Percentiles rank a stretch among this genome's conserved stretches.
phyloP scores from a whole-genome alignment of 2,329 filamentous ascomycete species.

The Drechslera avenae region DNA sequence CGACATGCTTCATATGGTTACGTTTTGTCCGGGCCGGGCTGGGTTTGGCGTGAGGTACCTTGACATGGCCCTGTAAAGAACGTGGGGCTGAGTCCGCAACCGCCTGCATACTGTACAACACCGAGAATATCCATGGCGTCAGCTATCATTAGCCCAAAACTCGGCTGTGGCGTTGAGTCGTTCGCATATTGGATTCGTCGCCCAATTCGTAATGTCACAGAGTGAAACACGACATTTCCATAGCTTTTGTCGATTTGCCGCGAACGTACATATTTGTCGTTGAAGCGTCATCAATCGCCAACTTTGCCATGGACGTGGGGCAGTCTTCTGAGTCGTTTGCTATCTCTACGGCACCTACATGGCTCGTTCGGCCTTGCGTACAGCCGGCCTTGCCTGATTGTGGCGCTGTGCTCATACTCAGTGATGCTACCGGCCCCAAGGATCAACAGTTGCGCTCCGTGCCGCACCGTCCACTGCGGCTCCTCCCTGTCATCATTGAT shows the following conservation, averaged over 20 bases:
- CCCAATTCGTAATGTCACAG: slow-evolving; percentile 1
- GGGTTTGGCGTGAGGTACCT: slow-evolving; percentile 24
- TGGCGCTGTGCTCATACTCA: not conserved
- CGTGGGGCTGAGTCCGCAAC: slow-evolving; percentile 39
- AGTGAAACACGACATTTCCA: slow-evolving; percentile 7
- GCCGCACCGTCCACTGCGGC: slow-evolving; percentile 1
- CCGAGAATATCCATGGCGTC: slow-evolving; percentile 34
- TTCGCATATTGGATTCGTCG: slow-evolving; percentile 10
- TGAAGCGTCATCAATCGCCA: slow-evolving; percentile 5
- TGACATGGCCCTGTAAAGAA: slow-evolving; percentile 21
- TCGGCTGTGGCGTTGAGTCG: slow-evolving; percentile 13
- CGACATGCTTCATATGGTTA: slow-evolving; percentile 23
- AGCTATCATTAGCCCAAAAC: slow-evolving; percentile 40
- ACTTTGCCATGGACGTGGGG: slow-evolving; percentile 4
- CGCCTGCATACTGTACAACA: slow-evolving; percentile 21
- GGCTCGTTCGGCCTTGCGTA: not conserved
- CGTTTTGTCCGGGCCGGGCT: slow-evolving; percentile 27
- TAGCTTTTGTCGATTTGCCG: slow-evolving; percentile 7
- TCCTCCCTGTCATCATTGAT: not conserved
- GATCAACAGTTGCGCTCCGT: slow-evolving; percentile 2
- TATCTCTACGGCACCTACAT: not conserved
- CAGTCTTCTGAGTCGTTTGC: not conserved
- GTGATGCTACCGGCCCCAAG: slow-evolving; percentile 4
- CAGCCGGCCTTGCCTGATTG: slow-evolving; percentile 1
- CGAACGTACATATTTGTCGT: slow-evolving; percentile 4